A percentile compares a stretch with the other conserved stretches of the same genome.
Evolutionary conservation across 805 yeast genomes (phyloP).

Genomic region (Komagataella pastoris): DNA sequence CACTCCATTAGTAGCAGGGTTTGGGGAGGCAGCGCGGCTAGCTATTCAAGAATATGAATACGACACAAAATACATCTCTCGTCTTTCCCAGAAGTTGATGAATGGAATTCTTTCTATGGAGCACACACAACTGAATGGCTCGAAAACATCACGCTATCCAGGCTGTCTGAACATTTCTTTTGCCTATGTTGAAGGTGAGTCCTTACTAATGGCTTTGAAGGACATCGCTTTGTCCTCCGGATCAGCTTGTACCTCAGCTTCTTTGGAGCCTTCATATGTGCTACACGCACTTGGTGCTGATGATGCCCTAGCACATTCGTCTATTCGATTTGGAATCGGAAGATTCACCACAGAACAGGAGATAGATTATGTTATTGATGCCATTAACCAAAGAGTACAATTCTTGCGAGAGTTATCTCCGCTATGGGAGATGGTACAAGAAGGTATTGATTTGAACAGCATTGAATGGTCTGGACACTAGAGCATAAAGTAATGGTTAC

Average conservation of each 20-base stretch:
- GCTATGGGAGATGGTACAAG: slow-evolving; percentile 98
- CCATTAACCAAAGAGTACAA: slow-evolving; percentile 79
- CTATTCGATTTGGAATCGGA: slow-evolving; percentile 94
- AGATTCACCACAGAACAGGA: slow-evolving; percentile 95
- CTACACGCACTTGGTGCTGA: slow-evolving; percentile 95
- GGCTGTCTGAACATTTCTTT: slow-evolving; percentile 96
- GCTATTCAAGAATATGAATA: slow-evolving; percentile 60
- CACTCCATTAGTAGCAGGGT: slow-evolving; percentile 91
- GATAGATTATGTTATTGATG: slow-evolving; percentile 83
- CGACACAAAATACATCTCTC: slow-evolving; percentile 59
- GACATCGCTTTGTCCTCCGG: slow-evolving; percentile 95
- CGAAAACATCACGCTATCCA: slow-evolving; percentile 56
- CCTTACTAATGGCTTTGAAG: slow-evolving; percentile 91
- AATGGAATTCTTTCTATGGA: slow-evolving; percentile 68
- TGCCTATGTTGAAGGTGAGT: slow-evolving; percentile 97
- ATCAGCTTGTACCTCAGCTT: slow-evolving; percentile 97
- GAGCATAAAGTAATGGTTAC: not conserved
- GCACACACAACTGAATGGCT: slow-evolving; percentile 86
- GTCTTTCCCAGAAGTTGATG: slow-evolving; percentile 61
- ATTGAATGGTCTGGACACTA: slow-evolving; percentile 98
- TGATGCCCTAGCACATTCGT: slow-evolving; percentile 97
- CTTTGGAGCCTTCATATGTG: slow-evolving; percentile 94
- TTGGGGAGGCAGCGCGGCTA: slow-evolving; percentile 93
- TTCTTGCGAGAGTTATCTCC: slow-evolving; percentile 90
- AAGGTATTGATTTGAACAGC: slow-evolving; percentile 86